Evolutionary conservation across 2,329 filamentous ascomycete species (phyloP), one percentile per base, ranked within the genome.

Genomic region (Exophiala phaeomuriformis): DNA sequence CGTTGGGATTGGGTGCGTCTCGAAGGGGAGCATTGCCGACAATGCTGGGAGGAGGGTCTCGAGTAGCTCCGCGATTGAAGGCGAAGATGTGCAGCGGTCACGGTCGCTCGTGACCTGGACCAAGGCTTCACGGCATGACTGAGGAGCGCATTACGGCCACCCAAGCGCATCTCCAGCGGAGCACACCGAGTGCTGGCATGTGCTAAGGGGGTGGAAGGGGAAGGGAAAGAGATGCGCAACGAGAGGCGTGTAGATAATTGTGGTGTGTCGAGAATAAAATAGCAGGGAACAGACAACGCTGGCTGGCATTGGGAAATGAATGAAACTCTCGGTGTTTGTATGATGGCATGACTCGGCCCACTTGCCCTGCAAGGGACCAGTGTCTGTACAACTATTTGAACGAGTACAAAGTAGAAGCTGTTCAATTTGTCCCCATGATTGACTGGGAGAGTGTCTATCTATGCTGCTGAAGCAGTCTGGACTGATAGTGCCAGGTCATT

Each of bases 11-110:
- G 4, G 62, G 57, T 10, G 52, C 39, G 4, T 43, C 47, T 42
- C 47, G 46, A 44, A 48, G 48, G 2, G 49, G 35, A 28, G 27
- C 27, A 37, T 39, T 43, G 27, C 35, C n/a, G 35, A 8, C 7
- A n/a, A 37, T 37, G 35, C 7, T 37, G 7, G 7, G 35, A 5
- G 69, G 54, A 79, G 81, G 7, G 75, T 77, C 31, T 19, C 19
- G 19, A 19, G 19, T 19, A 19, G 39, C 12, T 41, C 4, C 39
- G 39, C 10, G 10, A 39, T 39, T 39, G 36, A 7, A 39, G 10
- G 19, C 28, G 39, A 4, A 89, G 89, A 66, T 95, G 88, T 47
- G 27, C 51, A 51, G 19, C 37, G 19, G 19, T 19, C 19, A 2
- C 19, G n/a, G 19, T 27, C 39, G 12, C n/a, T 42, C 43, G 58